These are phyloP conservation scores for Suillus subalutaceus DNA, from an alignment of 768 basidiomycete species.

Conservation along the genomic window DNA sequence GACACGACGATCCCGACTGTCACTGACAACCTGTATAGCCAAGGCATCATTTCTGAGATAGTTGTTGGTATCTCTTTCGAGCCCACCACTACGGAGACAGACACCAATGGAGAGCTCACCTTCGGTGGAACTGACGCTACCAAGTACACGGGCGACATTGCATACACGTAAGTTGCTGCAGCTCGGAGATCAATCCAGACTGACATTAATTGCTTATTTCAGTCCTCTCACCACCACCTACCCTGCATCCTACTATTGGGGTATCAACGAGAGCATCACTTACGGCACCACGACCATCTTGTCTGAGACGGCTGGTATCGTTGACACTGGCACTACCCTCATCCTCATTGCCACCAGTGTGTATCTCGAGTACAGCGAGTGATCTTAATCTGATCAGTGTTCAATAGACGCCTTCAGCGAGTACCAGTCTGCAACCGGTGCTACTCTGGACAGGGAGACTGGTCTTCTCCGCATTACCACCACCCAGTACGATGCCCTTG, in stretches of 20 bases:
- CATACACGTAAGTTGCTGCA: conserved; percentile 35
- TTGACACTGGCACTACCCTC: conserved; percentile 41
- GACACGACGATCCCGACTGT: conserved; percentile 47
- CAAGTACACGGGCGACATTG: conserved; percentile 34
- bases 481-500: conserved; percentile 11
- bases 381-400: conserved; percentile 5
- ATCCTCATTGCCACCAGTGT: conserved; percentile 47
- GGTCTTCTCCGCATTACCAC: conserved; percentile 20
- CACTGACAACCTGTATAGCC: conserved; percentile 51
- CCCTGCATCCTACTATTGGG: conserved; percentile 58
- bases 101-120: conserved; percentile 30
- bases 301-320: conserved; percentile 39
- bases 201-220: background rate
- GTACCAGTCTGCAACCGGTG: conserved; percentile 51
- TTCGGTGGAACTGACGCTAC: conserved; percentile 25
- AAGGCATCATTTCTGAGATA: conserved; percentile 39
- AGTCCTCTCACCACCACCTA: conserved; percentile 37
- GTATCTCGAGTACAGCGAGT: conserved; percentile 16
- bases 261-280: conserved; percentile 58
- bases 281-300: conserved; percentile 54
- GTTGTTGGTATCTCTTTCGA: conserved; percentile 50
- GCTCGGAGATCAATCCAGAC: background rate
- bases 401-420: conserved; percentile 40
- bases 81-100: conserved; percentile 36
- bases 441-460: conserved; percentile 22